These are phyloP conservation scores for Phragmites australis DNA, from an alignment of 176 grass and related monocot species.

Conservation along the genomic window DNA sequence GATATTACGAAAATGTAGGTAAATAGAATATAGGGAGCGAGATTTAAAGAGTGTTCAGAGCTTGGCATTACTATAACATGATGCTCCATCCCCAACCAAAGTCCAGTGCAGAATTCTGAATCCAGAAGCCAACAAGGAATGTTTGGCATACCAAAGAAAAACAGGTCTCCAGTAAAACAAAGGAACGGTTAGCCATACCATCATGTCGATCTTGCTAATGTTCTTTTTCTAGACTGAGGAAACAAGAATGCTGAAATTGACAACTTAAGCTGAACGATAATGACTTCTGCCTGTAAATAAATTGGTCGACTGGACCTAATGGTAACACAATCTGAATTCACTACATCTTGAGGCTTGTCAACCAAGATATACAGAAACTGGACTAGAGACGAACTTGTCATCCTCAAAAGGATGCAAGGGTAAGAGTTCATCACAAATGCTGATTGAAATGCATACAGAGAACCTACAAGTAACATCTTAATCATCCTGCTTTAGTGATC, in stretches of 20 bases:
- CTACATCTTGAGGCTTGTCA: constrained; percentile 4
- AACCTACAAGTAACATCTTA: constrained; percentile 29
- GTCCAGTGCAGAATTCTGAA: background rate
- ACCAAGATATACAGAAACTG: constrained; percentile 2
- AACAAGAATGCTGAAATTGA: background rate
- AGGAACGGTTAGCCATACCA: background rate
- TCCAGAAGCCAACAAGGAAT: constrained; percentile 23
- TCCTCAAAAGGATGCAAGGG: background rate
- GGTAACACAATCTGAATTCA: background rate
- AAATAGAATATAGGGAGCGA: no score
- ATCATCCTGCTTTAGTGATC: constrained; percentile 20
- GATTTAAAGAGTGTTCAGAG: background rate
- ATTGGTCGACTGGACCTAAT: background rate
- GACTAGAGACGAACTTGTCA: no score
- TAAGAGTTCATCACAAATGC: background rate
- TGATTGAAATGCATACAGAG: background rate
- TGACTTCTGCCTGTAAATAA: background rate
- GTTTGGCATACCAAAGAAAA: no score
- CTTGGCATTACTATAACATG: background rate
- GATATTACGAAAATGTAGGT: no score
- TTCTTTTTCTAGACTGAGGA: background rate
- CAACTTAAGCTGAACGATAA: background rate
- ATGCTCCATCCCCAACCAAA: background rate
- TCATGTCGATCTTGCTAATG: background rate
- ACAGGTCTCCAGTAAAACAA: no score